Percentiles rank a stretch among this genome's conserved stretches.
Conservation (phyloP, 2,329 filamentous ascomycete species). For the Ceratocystis cacaofunesta region DNA sequence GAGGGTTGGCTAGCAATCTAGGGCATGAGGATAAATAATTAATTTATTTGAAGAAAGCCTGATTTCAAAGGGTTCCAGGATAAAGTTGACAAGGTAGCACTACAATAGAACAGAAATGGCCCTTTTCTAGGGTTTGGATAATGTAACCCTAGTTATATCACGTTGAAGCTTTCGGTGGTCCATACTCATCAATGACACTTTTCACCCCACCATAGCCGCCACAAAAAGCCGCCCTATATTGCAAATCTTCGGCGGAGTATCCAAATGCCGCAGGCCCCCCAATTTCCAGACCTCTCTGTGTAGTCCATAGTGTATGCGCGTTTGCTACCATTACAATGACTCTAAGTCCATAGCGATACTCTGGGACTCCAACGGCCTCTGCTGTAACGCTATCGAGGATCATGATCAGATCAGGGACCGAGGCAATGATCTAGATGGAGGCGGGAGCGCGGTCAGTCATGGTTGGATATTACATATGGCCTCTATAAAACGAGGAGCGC, state of each 20-base stretch:
- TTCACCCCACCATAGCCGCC: slow-evolving; percentile 11
- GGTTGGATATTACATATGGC: neutral
- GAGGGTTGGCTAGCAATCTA: neutral
- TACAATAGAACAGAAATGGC: too few relatives aligned
- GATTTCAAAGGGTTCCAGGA: too few relatives aligned
- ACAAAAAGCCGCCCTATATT: slow-evolving; percentile 9
- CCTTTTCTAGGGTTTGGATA: neutral
- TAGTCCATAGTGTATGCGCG: slow-evolving; percentile 12
- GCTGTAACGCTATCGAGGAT: slow-evolving; percentile 27
- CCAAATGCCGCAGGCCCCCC: slow-evolving; percentile 12
- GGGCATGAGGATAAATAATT: neutral
- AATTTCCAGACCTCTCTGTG: slow-evolving; percentile 3
- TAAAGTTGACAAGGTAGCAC: too few relatives aligned
- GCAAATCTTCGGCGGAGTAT: slow-evolving; percentile 8
- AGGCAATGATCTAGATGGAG: slow-evolving; percentile 22
- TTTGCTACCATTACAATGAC: slow-evolving; percentile 15
- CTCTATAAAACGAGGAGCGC: neutral
- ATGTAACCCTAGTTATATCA: neutral
- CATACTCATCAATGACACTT: slow-evolving; percentile 13
- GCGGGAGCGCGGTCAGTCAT: neutral
- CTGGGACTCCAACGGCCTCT: slow-evolving; percentile 26
- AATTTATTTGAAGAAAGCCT: too few relatives aligned
- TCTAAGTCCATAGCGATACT: slow-evolving; percentile 21
- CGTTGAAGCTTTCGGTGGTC: neutral
- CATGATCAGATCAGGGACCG: slow-evolving; percentile 30